Conservation (phyloP, 169 alveolate genomes). For the Amoebophrya sp. region DNA sequence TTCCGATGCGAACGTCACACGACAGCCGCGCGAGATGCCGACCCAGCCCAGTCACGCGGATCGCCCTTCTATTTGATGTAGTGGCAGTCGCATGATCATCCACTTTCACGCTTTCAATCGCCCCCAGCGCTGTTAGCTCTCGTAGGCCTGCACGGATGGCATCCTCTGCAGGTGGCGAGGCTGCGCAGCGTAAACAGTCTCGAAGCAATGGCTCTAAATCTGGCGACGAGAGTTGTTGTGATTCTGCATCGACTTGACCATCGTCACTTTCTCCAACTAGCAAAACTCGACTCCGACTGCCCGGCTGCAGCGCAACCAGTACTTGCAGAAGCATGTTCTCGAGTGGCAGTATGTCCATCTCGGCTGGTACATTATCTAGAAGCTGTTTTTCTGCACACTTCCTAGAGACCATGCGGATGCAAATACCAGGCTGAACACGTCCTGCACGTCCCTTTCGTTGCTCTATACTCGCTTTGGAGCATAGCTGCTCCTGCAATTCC, state of each 20-base stretch:
- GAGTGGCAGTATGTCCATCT: neutral
- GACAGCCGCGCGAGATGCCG: neutral
- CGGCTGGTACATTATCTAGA: neutral
- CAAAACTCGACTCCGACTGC: too few species aligned
- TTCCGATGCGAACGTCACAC: neutral
- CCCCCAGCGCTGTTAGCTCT: neutral
- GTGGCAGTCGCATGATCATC: neutral
- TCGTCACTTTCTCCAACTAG: too few species aligned
- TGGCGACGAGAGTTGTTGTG: too few species aligned
- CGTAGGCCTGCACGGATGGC: neutral
- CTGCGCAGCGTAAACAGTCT: neutral
- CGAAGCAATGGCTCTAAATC: too few species aligned
- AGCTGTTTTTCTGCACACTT: neutral
- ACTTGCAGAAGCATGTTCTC: neutral
- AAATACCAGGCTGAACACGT: neutral
- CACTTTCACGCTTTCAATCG: neutral
- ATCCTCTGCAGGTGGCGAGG: neutral
- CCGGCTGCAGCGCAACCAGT: neutral
- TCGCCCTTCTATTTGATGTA: neutral
- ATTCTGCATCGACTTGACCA: too few species aligned
- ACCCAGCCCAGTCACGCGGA: neutral
- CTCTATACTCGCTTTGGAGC: neutral
- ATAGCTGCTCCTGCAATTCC: neutral
- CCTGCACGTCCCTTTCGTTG: neutral
- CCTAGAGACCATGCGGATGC: neutral